A percentile compares a stretch with the other conserved stretches of the same genome.
phyloP scores from a whole-genome alignment of 306 rosid genomes.

The Rubus parviflorus region DNA sequence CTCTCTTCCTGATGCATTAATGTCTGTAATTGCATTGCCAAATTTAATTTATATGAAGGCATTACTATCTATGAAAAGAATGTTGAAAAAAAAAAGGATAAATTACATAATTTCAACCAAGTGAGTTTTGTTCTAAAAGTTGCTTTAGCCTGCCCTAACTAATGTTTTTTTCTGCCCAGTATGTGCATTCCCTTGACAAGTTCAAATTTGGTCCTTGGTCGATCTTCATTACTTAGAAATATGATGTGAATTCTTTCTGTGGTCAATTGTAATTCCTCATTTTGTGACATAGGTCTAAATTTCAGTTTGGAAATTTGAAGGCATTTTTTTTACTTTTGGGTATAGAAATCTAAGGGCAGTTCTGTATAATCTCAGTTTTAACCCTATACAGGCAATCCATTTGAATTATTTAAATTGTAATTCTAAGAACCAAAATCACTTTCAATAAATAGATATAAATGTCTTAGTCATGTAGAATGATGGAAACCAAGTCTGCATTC shows the following conservation, averaged over 20 bases:
- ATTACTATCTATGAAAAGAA: not conserved
- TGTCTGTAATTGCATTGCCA: conserved; percentile 4
- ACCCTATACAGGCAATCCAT: not conserved
- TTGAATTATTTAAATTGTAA: no score
- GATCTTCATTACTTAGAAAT: not conserved
- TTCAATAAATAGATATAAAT: no score
- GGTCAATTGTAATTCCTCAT: not conserved
- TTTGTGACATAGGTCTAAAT: not conserved
- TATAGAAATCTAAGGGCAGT: not conserved
- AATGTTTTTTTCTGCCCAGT: no score
- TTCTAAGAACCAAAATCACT: no score
- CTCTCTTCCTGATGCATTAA: not conserved
- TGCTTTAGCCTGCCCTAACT: no score
- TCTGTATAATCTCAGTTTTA: no score
- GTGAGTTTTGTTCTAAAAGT: no score
- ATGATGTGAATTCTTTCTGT: not conserved
- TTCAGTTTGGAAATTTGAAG: not conserved
- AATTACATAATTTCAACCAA: no score
- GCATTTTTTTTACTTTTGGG: not conserved
- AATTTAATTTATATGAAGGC: conserved; percentile 19
- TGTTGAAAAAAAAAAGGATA: no score
- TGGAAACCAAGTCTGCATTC: not conserved
- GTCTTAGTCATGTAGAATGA: no score
- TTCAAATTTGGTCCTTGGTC: not conserved
- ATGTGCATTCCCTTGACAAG: not conserved